Percentiles rank a stretch among this genome's conserved stretches.
phyloP scores from a whole-genome alignment of 2,329 filamentous ascomycete genomes.

The Colletotrichum neosansevieriae region DNA sequence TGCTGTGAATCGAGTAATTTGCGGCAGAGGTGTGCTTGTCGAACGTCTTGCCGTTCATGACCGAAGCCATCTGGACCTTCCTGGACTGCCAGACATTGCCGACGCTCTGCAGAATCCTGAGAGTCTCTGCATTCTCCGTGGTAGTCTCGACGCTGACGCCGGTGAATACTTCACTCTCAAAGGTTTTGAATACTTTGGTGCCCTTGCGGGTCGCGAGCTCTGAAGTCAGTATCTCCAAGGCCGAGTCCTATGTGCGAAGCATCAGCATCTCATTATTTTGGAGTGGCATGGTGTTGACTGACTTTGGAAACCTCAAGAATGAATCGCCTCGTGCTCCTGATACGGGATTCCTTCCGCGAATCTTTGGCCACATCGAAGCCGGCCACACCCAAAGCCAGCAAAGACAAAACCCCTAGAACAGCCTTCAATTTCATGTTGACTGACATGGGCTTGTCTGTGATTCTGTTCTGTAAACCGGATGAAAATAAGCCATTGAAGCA shows the following conservation, averaged over 20 bases:
- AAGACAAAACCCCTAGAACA: background rate
- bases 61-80: conserved; percentile 14
- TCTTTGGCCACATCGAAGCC: background rate
- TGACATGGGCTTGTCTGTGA: background rate
- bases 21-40: background rate
- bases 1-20: conserved; percentile 53
- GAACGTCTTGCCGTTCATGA: conserved; percentile 2
- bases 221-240: conserved; percentile 7
- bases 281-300: background rate
- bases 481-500: background rate
- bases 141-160: conserved; percentile 35
- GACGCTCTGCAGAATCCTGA: conserved; percentile 21
- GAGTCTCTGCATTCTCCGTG: conserved; percentile 8
- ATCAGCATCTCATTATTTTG: rapidly evolving
- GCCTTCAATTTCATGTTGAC: conserved; percentile 12
- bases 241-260: conserved; percentile 2
- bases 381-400: conserved; percentile 1
- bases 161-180: conserved; percentile 34
- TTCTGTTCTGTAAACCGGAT: no score
- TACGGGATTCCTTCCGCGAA: background rate
- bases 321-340: conserved; percentile 22
- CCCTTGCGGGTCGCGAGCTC: background rate
- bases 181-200: conserved; percentile 27
- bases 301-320: conserved; percentile 35
- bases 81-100: conserved; percentile 38